Conservation (phyloP, 257 asterid species). For the Ehretia macrophylla region DNA sequence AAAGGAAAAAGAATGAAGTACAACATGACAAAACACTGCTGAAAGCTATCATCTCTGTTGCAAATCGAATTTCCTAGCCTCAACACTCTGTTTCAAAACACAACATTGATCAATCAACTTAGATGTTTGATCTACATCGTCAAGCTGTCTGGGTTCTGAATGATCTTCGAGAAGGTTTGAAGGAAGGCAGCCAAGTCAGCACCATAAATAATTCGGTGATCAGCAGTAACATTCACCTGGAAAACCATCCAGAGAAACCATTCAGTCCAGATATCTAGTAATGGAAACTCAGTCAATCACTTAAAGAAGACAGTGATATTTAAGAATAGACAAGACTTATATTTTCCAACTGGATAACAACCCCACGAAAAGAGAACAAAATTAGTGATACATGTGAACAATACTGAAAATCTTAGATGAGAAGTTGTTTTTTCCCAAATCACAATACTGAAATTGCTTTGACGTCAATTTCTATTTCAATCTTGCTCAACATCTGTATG, state of each 20-base stretch:
- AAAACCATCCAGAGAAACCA: neutral
- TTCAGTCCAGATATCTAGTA: slow-evolving; percentile 4
- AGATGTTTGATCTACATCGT: slow-evolving; percentile 49
- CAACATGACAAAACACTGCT: slow-evolving; percentile 16
- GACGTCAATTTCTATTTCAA: no score
- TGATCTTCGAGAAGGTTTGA: slow-evolving; percentile 61
- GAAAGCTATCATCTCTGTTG: slow-evolving; percentile 7
- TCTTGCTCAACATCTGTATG: no score
- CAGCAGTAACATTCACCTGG: slow-evolving; percentile 85
- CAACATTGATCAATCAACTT: slow-evolving; percentile 2
- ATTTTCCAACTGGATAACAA: neutral
- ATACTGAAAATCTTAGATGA: no score
- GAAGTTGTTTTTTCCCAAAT: no score
- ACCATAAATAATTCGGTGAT: slow-evolving; percentile 76
- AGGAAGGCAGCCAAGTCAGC: slow-evolving; percentile 88
- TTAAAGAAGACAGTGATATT: neutral
- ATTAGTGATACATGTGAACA: no score
- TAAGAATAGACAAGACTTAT: neutral
- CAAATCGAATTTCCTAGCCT: slow-evolving; percentile 8
- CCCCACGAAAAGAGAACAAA: no score
- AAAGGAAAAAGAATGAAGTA: slow-evolving; percentile 9
- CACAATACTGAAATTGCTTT: no score
- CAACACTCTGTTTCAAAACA: neutral
- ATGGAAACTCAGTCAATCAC: neutral
- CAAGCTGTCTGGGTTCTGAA: slow-evolving; percentile 73